phyloP scores from a whole-genome alignment of 495 filamentous ascomycete species.

The Aspergillus cavernicola region DNA sequence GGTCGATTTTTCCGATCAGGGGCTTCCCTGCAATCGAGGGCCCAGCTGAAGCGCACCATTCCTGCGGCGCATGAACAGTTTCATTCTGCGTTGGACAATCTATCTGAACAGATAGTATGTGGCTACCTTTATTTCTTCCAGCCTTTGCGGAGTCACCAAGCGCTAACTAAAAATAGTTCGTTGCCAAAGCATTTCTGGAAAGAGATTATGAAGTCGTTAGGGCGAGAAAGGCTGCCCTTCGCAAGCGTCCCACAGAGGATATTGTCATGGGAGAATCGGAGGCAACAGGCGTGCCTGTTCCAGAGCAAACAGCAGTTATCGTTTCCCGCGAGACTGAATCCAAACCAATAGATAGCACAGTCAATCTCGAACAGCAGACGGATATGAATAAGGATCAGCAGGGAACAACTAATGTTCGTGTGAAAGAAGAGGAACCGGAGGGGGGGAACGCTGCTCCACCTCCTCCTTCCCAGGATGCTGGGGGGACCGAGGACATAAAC shows the following conservation, averaged over 20 bases:
- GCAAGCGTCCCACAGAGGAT: conserved; percentile 25
- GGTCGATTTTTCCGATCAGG: conserved; percentile 43
- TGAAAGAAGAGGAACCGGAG: conserved; percentile 27
- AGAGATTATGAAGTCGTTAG: conserved; percentile 42
- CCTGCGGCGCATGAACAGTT: conserved; percentile 45
- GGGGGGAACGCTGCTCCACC: conserved; percentile 5
- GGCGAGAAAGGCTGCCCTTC: conserved; percentile 31
- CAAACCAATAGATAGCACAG: conserved; percentile 15
- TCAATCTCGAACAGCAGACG: conserved; percentile 8
- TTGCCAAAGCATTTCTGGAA: conserved; percentile 45
- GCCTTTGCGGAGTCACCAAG: neutral
- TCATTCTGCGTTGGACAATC: conserved; percentile 46
- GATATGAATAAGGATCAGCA: conserved; percentile 15
- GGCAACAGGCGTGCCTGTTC: conserved; percentile 11
- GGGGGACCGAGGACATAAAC: conserved; percentile 33
- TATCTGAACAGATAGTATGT: conserved; percentile 52
- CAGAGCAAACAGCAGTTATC: conserved; percentile 15
- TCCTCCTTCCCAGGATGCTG: conserved; percentile 17
- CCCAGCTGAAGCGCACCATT: conserved; percentile 40
- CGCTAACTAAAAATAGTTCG: conserved; percentile 33
- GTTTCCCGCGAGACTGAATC: conserved; percentile 14
- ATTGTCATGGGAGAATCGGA: conserved; percentile 30
- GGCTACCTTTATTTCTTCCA: neutral
- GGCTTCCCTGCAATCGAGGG: conserved; percentile 33
- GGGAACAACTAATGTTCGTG: conserved; percentile 11